Percentiles rank a stretch among this genome's conserved stretches.
Evolutionary conservation across 1,284 basidiomycete genomes (phyloP).

Genomic region (Malassezia sympodialis): DNA sequence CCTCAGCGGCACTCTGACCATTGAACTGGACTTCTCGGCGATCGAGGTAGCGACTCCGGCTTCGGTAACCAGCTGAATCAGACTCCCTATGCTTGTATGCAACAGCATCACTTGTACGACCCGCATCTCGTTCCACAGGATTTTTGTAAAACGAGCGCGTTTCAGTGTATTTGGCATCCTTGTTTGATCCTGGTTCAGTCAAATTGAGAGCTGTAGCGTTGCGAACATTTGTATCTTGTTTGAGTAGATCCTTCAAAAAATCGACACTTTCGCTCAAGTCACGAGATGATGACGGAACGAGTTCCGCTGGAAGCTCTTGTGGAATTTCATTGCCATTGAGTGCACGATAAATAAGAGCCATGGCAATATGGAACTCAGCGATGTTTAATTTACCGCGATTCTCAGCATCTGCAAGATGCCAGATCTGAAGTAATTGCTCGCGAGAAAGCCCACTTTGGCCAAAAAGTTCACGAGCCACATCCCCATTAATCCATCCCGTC

Average conservation of each 20-base stretch:
- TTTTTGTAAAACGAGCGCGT: constrained; percentile 59
- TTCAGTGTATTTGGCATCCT: constrained; percentile 53
- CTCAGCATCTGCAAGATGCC: constrained; percentile 53
- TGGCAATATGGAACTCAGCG: constrained; percentile 95
- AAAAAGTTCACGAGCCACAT: constrained; percentile 83
- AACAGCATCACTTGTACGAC: constrained; percentile 70
- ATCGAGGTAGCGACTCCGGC: constrained; percentile 77
- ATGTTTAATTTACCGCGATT: constrained; percentile 57
- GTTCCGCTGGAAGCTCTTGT: constrained; percentile 71
- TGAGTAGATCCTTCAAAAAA: constrained; percentile 78
- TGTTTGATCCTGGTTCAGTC: constrained; percentile 45
- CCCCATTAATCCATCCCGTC: constrained; percentile 77
- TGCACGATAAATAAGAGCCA: constrained; percentile 86
- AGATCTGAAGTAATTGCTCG: constrained; percentile 86
- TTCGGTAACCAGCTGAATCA: constrained; percentile 60
- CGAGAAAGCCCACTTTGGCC: constrained; percentile 80
- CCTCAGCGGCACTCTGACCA: constrained; percentile 57
- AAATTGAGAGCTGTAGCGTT: constrained; percentile 50
- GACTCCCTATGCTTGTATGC: constrained; percentile 76
- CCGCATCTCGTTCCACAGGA: constrained; percentile 50
- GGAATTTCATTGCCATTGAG: constrained; percentile 81
- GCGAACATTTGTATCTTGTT: constrained; percentile 59
- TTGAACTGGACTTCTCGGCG: constrained; percentile 70
- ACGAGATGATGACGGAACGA: constrained; percentile 80
- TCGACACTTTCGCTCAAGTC: constrained; percentile 86